Percentiles rank a stretch among this genome's conserved stretches.
These are phyloP conservation scores for Cyberlindnera suaveolens DNA, from an alignment of 805 yeast species.

Conservation along the genomic window DNA sequence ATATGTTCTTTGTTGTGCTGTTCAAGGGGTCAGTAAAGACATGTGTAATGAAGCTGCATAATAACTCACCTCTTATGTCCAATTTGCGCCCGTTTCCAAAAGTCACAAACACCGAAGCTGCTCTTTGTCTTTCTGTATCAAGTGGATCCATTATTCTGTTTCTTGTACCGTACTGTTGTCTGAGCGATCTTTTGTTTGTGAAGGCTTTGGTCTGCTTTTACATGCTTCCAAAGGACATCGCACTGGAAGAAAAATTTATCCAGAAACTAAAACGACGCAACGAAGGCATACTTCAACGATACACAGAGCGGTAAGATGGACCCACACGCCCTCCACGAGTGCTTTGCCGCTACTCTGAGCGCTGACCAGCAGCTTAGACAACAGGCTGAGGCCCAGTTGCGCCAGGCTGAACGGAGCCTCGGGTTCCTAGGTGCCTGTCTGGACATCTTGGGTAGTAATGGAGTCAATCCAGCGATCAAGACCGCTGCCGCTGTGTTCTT, in stretches of 20 bases:
- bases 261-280: not conserved
- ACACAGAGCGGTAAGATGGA: conserved; percentile 45
- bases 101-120: conserved; percentile 6
- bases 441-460: conserved; percentile 56
- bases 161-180: not conserved
- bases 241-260: not conserved
- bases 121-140: conserved; percentile 1
- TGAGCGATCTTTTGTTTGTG: too few relatives aligned
- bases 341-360: conserved; percentile 75
- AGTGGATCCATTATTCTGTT: not conserved
- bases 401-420: conserved; percentile 47
- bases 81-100: conserved; percentile 10
- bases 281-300: too few relatives aligned
- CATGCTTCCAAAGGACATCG: not conserved
- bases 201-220: too few relatives aligned
- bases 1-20: conserved; percentile 74
- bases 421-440: conserved; percentile 83
- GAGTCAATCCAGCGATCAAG: conserved; percentile 46
- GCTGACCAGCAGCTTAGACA: conserved; percentile 55
- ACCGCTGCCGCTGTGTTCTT: conserved; percentile 77
- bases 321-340: conserved; percentile 56
- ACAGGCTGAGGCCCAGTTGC: conserved; percentile 65
- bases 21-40: not conserved
- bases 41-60: too few relatives aligned
- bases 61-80: conserved; percentile 12